Evolutionary conservation across 2,329 filamentous ascomycete genomes (phyloP).

Genomic region (Didymella sp.): DNA sequence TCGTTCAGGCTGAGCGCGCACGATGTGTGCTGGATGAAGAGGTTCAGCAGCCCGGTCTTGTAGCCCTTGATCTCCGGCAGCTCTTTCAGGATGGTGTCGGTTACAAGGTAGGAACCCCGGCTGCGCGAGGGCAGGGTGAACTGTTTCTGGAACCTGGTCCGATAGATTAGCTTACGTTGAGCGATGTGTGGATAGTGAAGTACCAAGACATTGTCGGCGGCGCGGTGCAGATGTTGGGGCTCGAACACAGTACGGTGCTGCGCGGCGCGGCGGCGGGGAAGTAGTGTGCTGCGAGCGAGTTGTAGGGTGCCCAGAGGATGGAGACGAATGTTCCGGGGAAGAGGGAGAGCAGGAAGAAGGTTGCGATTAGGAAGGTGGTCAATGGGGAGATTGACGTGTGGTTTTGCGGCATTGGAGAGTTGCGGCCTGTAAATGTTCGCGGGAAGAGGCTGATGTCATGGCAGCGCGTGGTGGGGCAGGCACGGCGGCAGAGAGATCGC

Average conservation of each 20-base stretch:
- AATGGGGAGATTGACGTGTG: conserved; percentile 42
- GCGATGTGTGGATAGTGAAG: too few relatives aligned
- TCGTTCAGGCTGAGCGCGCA: conserved; percentile 93
- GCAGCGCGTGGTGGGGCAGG: conserved; percentile 15
- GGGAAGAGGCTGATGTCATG: conserved; percentile 23
- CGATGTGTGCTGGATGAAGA: conserved; percentile 95
- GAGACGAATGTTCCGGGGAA: conserved; percentile 57
- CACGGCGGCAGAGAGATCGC: background rate
- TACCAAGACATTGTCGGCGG: conserved; percentile 44
- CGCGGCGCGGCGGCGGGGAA: conserved; percentile 24
- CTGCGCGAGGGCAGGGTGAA: conserved; percentile 78
- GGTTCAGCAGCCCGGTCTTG: conserved; percentile 74
- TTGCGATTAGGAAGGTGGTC: conserved; percentile 56
- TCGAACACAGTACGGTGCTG: conserved; percentile 32
- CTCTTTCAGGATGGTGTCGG: conserved; percentile 71
- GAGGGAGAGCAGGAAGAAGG: conserved; percentile 59
- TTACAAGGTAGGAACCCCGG: conserved; percentile 89
- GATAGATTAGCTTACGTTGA: too few relatives aligned
- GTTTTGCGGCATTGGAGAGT: conserved; percentile 21
- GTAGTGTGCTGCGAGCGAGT: conserved; percentile 36
- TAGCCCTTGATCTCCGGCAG: conserved; percentile 83
- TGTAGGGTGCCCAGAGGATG: conserved; percentile 49
- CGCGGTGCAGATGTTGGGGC: conserved; percentile 39
- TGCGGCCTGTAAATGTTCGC: conserved; percentile 5
- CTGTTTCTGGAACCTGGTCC: conserved; percentile 76